Base-by-base conservation (phyloP, 1,284 basidiomycete genomes). In the Fomitiporia mediterranea region DNA sequence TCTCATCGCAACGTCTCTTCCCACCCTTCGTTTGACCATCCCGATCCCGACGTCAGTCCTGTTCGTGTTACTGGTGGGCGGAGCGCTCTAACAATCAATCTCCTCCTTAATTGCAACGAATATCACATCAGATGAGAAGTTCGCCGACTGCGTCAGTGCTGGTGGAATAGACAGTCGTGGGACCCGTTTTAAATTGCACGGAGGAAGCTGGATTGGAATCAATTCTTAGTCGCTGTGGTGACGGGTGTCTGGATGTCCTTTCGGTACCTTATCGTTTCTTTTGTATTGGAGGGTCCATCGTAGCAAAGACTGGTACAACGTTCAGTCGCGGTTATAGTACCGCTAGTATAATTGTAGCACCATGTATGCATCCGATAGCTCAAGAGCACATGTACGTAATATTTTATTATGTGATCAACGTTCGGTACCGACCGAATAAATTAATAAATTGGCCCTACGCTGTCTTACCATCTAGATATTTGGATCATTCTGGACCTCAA, bases 1-100 rank as follows among this genome's bases (percentile, higher is more conserved):
- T n/a, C n/a, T n/a, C n/a, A n/a, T n/a, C n/a, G n/a, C n/a, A n/a
- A n/a, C n/a, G n/a, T n/a, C n/a, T n/a, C 72, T 69, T 60, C 70
- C 73, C 63, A 72, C 79, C 59, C 66, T 68, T 63, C 76, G 77
- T 27, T 77, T 66, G 63, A 76, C 79, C 17, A 8, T 19, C 13
- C 21, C 40, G 34, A 15, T 51, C 49, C 28, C 53, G 44, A 15
- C 38, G 48, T 28, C 48, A 28, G 21, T 55, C 49, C 39, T 42
- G 32, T 6, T 46, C 48, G 27, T 53, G 47, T 46, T 46, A 50
- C 28, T 58, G 46, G 8, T 46, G 51, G 21, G 32, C 43, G 3
- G 35, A 13, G 13, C 34, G 42, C 34, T 30, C 37, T 15, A 4
- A 15, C 43, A 28, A 25, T 58, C 49, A 9, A 51, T 47, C 30